phyloP scores from a whole-genome alignment of 2,329 filamentous ascomycete species.

The Xylaria sp. region DNA sequence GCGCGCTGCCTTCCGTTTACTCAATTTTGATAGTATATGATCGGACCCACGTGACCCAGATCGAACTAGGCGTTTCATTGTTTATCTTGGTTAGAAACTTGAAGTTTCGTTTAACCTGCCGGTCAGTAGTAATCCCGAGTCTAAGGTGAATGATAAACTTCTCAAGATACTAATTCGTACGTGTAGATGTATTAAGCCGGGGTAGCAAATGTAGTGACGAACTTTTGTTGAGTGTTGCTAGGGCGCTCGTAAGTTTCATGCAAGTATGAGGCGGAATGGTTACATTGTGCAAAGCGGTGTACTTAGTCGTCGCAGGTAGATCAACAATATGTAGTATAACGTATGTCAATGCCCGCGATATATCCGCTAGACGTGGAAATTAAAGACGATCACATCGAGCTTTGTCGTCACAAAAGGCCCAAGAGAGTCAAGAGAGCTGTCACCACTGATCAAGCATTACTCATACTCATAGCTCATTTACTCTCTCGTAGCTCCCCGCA shows the following conservation, averaged over 20 bases:
- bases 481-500: conserved; percentile 8
- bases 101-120: neutral
- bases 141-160: neutral
- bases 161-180: neutral
- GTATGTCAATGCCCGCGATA: neutral
- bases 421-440: neutral
- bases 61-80: neutral
- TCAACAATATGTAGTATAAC: neutral
- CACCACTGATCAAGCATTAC: neutral
- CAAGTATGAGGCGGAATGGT: neutral
- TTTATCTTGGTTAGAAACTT: conserved; percentile 1
- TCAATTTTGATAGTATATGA: neutral
- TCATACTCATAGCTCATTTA: neutral
- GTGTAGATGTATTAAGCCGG: neutral
- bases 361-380: neutral
- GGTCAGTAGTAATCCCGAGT: neutral
- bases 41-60: conserved; percentile 4
- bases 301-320: neutral
- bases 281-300: neutral
- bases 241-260: neutral
- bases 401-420: neutral
- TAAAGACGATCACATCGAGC: neutral
- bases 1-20: conserved; percentile 3
- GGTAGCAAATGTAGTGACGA: neutral
- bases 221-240: neutral